phyloP scores from a whole-genome alignment of 2,329 filamentous ascomycete species.

The Paradendryphiella salina region DNA sequence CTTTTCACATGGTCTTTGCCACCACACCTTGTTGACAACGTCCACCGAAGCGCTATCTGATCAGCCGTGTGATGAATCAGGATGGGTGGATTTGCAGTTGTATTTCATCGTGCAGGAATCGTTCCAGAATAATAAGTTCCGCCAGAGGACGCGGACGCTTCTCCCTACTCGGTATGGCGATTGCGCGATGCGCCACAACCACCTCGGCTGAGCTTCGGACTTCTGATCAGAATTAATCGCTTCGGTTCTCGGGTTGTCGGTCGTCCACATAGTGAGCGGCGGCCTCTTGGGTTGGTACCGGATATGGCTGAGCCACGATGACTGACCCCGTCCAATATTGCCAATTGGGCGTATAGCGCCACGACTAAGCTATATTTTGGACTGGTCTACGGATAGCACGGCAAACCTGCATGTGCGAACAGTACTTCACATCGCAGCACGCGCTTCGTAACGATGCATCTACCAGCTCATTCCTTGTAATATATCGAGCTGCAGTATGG shows the following conservation, averaged over 20 bases:
- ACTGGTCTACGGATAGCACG: constrained; percentile 16
- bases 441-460: not conserved
- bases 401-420: constrained; percentile 17
- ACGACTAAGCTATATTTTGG: constrained; percentile 5
- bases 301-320: constrained; percentile 11
- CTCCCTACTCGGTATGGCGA: too few relatives aligned
- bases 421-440: constrained; percentile 11
- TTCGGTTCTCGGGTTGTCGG: constrained; percentile 1
- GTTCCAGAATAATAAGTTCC: not conserved
- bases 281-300: not conserved
- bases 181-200: not conserved
- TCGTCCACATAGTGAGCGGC: not conserved
- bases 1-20: not conserved
- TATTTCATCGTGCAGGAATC: too few relatives aligned
- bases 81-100: not conserved
- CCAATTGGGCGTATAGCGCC: constrained; percentile 13
- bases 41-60: not conserved
- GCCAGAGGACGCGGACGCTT: not conserved
- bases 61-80: not conserved
- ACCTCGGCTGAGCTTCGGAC: not conserved
- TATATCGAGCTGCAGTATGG: not conserved
- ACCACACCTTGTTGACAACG: not conserved
- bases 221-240: not conserved
- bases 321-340: constrained; percentile 10
- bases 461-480: not conserved